Percentiles rank a stretch among this genome's conserved stretches.
Evolutionary conservation across 352 stramenopile species (phyloP).

Genomic region (Pythium oligandrum): DNA sequence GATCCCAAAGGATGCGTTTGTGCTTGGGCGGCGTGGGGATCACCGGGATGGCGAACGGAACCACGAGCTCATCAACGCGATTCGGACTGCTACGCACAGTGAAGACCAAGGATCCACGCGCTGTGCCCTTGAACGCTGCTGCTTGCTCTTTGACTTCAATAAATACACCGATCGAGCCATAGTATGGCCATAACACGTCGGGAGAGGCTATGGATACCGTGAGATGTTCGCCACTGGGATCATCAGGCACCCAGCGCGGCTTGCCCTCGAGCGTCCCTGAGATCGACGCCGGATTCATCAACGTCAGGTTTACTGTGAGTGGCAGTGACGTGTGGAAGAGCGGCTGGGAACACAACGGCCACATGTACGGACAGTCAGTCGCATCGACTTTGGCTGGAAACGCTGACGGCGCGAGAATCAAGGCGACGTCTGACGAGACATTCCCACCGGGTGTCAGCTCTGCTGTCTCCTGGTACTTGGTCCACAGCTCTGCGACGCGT

Average conservation of each 20-base stretch:
- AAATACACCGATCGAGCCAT: conserved; percentile 66
- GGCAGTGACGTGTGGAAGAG: conserved; percentile 69
- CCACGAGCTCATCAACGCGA: conserved; percentile 32
- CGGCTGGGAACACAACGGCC: conserved; percentile 77
- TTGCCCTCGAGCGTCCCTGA: conserved; percentile 36
- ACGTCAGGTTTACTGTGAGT: conserved; percentile 81
- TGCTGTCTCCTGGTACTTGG: conserved; percentile 15
- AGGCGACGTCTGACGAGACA: too few relatives aligned
- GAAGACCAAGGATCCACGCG: conserved; percentile 32
- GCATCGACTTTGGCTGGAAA: conserved; percentile 66
- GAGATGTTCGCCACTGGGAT: conserved; percentile 42
- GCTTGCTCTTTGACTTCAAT: conserved; percentile 50
- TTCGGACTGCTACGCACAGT: conserved; percentile 34
- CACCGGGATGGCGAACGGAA: conserved; percentile 43
- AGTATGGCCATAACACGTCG: conserved; percentile 60
- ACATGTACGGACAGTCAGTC: conserved; percentile 84
- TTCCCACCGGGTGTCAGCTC: too few relatives aligned
- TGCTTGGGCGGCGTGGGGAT: conserved; percentile 38
- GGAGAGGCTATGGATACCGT: conserved; percentile 40
- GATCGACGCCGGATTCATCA: conserved; percentile 60
- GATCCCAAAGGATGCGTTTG: conserved; percentile 79
- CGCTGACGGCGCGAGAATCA: conserved; percentile 10
- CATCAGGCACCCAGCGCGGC: conserved; percentile 43
- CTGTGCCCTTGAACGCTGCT: conserved; percentile 33
- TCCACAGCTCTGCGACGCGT: conserved; percentile 35